Evolutionary conservation across 2,329 filamentous ascomycete species (phyloP).

Genomic region (Lecanoromycetidae sp.): DNA sequence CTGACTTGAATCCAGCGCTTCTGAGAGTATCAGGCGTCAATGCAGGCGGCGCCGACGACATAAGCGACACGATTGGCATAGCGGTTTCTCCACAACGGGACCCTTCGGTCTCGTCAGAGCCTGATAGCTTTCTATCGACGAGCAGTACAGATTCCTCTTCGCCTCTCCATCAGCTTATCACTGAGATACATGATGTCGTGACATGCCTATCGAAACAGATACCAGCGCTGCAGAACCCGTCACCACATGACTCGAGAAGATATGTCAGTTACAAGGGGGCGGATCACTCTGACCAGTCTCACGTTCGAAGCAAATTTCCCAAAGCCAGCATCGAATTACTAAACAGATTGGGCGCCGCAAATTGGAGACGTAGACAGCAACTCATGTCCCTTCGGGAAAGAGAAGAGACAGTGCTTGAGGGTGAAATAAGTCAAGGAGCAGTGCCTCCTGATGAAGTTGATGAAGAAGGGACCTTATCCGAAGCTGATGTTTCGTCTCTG

Average conservation of each 20-base stretch:
- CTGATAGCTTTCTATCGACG: neutral
- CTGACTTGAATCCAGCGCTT: neutral
- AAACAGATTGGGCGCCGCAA: neutral
- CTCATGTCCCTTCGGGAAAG: neutral
- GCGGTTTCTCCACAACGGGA: neutral
- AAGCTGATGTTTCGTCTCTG: neutral
- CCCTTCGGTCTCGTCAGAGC: neutral
- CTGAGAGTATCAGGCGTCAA: neutral
- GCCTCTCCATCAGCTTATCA: neutral
- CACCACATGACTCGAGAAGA: neutral
- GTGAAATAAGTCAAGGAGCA: neutral
- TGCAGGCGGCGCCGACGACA: neutral
- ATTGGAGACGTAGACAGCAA: constrained; percentile 4
- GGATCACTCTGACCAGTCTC: neutral
- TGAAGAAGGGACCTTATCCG: neutral
- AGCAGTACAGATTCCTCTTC: neutral
- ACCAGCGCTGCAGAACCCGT: neutral
- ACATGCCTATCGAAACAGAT: neutral
- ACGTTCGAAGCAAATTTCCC: neutral
- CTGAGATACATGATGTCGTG: neutral
- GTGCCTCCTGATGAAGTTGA: neutral
- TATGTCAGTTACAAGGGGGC: neutral
- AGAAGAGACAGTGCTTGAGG: neutral
- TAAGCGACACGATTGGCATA: no score
- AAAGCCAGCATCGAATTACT: neutral